Evolutionary conservation across 805 yeast species (phyloP).

Genomic region (Isabelozyma gotoi): DNA sequence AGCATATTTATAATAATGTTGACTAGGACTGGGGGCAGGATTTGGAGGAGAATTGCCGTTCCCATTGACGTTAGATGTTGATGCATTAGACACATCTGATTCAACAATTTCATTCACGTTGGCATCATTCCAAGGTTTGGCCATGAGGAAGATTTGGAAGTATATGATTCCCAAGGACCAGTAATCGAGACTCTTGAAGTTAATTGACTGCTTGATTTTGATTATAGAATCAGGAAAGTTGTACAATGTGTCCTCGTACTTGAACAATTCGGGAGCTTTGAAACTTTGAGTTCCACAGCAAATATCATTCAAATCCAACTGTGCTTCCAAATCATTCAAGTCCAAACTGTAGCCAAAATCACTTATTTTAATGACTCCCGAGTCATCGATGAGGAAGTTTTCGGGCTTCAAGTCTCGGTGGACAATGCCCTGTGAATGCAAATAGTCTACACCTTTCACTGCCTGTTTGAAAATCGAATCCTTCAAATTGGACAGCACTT

Average conservation of each 20-base stretch:
- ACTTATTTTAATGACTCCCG: slow-evolving; percentile 44
- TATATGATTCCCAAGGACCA: slow-evolving; percentile 56
- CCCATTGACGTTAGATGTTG: background rate
- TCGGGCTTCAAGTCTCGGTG: slow-evolving; percentile 60
- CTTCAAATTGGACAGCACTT: slow-evolving; percentile 31
- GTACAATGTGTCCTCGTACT: slow-evolving; percentile 15
- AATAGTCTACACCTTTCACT: slow-evolving; percentile 43
- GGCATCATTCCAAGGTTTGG: slow-evolving; percentile 50
- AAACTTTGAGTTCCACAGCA: slow-evolving; percentile 52
- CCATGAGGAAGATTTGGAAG: slow-evolving; percentile 42
- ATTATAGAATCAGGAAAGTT: background rate
- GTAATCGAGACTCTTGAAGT: slow-evolving; percentile 42
- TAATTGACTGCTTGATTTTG: slow-evolving; percentile 4
- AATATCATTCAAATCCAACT: slow-evolving; percentile 18
- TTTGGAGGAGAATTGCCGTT: background rate
- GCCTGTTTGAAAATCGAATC: slow-evolving; percentile 48
- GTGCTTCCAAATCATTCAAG: slow-evolving; percentile 17
- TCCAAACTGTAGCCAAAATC: slow-evolving; percentile 55
- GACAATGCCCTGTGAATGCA: slow-evolving; percentile 43
- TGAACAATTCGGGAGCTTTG: slow-evolving; percentile 53
- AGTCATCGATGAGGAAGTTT: slow-evolving; percentile 45
- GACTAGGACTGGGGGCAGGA: background rate
- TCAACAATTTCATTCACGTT: slow-evolving; percentile 20
- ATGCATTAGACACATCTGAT: background rate
- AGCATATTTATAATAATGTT: slow-evolving; percentile 16